Evolutionary conservation across 192 early-diverging fungal species (phyloP).

Genomic region (Gonapodya prolifera): DNA sequence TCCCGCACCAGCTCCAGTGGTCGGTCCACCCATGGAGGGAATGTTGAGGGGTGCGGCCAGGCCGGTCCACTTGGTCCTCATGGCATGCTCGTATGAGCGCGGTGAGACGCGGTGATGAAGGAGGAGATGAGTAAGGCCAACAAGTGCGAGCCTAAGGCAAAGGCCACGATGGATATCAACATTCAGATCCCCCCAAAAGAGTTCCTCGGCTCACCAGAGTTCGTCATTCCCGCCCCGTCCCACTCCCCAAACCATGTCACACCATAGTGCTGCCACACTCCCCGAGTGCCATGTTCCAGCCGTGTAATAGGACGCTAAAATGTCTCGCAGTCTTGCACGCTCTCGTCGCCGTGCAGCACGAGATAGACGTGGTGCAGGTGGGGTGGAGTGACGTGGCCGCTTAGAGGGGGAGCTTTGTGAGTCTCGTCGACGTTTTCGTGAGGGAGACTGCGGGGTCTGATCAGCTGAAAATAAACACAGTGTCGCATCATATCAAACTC

Average conservation of each 20-base stretch:
- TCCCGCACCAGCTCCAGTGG: constrained; percentile 4
- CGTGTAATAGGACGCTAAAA: not conserved
- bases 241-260: not conserved
- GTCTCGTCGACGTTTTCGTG: not conserved
- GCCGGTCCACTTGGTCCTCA: constrained; percentile 34
- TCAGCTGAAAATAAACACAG: not conserved
- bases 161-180: not conserved
- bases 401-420: not conserved
- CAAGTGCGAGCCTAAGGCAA: not conserved
- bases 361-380: not conserved
- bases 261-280: not conserved
- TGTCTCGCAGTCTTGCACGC: not conserved
- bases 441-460: not conserved
- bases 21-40: constrained; percentile 13
- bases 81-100: constrained; percentile 46
- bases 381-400: not conserved
- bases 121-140: constrained; percentile 10
- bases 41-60: constrained; percentile 60
- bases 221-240: not conserved
- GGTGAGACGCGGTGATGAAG: constrained; percentile 57
- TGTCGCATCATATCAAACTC: not conserved
- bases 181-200: not conserved
- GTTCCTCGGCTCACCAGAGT: not conserved
- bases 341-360: not conserved
- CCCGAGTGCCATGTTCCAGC: not conserved